Evolutionary conservation across 2,329 filamentous ascomycete species (phyloP).

Genomic region (Calycina marina): DNA sequence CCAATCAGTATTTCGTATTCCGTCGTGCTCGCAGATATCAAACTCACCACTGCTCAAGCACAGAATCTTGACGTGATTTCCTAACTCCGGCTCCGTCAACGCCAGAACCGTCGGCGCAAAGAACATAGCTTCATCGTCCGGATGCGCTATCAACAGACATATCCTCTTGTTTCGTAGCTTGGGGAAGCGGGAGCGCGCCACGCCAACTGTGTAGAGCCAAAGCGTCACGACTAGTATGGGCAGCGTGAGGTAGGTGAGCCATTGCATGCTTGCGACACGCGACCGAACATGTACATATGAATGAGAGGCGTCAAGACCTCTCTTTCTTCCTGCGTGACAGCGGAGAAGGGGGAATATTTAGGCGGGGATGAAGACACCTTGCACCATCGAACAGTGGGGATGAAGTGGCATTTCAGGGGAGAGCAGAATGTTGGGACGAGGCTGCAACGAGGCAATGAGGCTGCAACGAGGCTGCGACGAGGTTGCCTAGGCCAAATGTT

Average conservation of each 20-base stretch:
- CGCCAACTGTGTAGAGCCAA: constrained; percentile 24
- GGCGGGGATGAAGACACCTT: constrained; percentile 5
- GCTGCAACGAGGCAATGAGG: no score
- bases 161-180: constrained; percentile 70
- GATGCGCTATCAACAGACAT: constrained; percentile 86
- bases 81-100: constrained; percentile 63
- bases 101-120: constrained; percentile 80
- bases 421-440: no score
- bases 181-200: constrained; percentile 38
- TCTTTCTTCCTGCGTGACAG: no score
- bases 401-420: neutral
- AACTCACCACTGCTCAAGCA: constrained; percentile 69
- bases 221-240: constrained; percentile 25
- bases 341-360: neutral
- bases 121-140: constrained; percentile 99
- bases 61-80: constrained; percentile 87
- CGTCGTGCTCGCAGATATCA: neutral
- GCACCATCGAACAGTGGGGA: neutral
- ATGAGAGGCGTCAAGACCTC: no score
- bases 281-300: no score
- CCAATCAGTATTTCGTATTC: constrained; percentile 2
- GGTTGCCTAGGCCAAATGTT: no score
- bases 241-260: constrained; percentile 18
- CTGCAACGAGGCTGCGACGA: no score
- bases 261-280: constrained; percentile 18